phyloP scores from a whole-genome alignment of 2,329 filamentous ascomycete species.

The Aspergillus ruber region DNA sequence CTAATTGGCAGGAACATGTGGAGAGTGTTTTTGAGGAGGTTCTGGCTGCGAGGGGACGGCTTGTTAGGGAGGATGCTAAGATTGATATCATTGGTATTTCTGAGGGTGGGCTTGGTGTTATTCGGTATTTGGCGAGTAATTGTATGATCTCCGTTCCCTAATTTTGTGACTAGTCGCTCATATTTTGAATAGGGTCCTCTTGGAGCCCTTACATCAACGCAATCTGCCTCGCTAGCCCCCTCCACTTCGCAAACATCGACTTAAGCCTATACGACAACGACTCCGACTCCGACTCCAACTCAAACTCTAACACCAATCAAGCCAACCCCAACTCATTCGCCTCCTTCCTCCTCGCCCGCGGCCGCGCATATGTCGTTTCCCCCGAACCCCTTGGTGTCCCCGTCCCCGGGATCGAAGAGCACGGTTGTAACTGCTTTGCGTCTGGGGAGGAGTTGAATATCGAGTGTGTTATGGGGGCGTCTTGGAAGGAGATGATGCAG shows the following conservation, averaged over 20 bases:
- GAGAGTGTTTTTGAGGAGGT: constrained; percentile 60
- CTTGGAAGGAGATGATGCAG: constrained; percentile 49
- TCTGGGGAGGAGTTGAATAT: constrained; percentile 53
- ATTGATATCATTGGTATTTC: constrained; percentile 68
- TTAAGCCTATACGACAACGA: constrained; percentile 10
- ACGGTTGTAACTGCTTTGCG: constrained; percentile 64
- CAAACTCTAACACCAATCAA: no score
- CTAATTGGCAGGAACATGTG: constrained; percentile 55
- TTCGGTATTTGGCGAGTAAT: constrained; percentile 53
- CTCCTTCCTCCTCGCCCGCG: constrained; percentile 44
- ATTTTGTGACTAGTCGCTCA: background rate
- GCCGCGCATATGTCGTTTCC: constrained; percentile 56
- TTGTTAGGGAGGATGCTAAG: constrained; percentile 46
- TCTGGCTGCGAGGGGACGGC: constrained; percentile 36
- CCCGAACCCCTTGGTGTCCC: constrained; percentile 46
- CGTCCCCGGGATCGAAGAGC: constrained; percentile 48
- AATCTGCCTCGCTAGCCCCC: constrained; percentile 35
- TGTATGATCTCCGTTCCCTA: constrained; percentile 36
- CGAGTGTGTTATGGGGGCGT: constrained; percentile 58
- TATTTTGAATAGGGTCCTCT: constrained; percentile 25
- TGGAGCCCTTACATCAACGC: constrained; percentile 36
- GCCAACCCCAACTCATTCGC: constrained; percentile 15
- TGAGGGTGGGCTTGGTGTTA: constrained; percentile 55
- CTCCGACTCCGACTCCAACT: no score
- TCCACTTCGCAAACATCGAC: constrained; percentile 25